phyloP scores from a whole-genome alignment of 208 protist species.

The Naegleria lovaniensis region DNA sequence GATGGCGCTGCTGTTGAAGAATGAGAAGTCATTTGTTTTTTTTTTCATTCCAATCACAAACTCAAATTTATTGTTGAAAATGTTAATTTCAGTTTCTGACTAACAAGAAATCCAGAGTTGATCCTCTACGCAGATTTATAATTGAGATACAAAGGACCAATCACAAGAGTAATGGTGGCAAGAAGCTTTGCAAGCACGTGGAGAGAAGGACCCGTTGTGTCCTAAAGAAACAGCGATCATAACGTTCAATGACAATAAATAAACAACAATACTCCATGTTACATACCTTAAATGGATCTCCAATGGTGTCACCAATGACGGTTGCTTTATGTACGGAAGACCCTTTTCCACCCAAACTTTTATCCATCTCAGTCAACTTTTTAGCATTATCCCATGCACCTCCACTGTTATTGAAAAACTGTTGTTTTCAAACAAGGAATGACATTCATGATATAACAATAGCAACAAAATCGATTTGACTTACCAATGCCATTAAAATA shows the following conservation, averaged over 20 bases:
- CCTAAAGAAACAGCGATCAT: slow-evolving; percentile 12
- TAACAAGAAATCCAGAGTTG: too few species aligned
- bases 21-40: background rate
- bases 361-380: slow-evolving; percentile 31
- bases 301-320: slow-evolving; percentile 37
- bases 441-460: background rate
- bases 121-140: background rate
- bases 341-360: background rate
- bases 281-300: slow-evolving; percentile 33
- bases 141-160: slow-evolving; percentile 34
- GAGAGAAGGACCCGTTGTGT: slow-evolving; percentile 31
- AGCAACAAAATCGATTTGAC: background rate
- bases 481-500: slow-evolving; percentile 26
- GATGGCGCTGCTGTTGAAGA: background rate
- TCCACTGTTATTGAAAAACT: slow-evolving; percentile 29
- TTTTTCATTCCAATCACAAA: background rate
- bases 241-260: too few species aligned
- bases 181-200: slow-evolving; percentile 34
- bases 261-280: too few species aligned
- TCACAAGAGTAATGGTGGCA: slow-evolving; percentile 33
- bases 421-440: too few species aligned
- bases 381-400: slow-evolving; percentile 34
- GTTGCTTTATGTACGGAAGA: slow-evolving; percentile 1
- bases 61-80: background rate
- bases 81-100: background rate